A percentile compares a stretch with the other conserved stretches of the same genome.
These are phyloP conservation scores for Lactarius hatsudake DNA, from an alignment of 768 basidiomycete species.

Conservation along the genomic window DNA sequence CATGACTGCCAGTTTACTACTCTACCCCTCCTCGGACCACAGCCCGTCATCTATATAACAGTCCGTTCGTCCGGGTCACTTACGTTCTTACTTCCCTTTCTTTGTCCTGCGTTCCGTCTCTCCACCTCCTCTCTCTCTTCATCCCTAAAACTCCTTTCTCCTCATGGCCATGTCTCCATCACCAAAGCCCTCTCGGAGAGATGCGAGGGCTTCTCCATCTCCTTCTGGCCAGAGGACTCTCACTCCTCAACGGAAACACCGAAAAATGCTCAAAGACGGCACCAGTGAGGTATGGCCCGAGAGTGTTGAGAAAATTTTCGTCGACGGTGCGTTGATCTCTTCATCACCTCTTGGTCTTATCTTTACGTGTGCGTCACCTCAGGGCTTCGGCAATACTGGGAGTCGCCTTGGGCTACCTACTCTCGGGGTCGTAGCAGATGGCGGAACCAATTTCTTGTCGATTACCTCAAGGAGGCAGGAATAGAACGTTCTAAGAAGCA, in stretches of 20 bases:
- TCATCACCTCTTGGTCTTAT: slow-evolving; percentile 4
- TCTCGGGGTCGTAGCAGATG: slow-evolving; percentile 75
- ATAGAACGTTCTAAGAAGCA: slow-evolving; percentile 81
- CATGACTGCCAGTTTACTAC: slow-evolving; percentile 29
- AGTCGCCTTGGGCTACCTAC: slow-evolving; percentile 77
- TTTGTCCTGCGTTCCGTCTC: neutral
- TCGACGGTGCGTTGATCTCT: slow-evolving; percentile 50
- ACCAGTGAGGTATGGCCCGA: slow-evolving; percentile 81
- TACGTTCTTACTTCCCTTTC: slow-evolving; percentile 16
- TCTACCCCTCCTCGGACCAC: slow-evolving; percentile 24
- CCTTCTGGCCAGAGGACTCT: slow-evolving; percentile 39
- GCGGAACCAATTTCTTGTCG: slow-evolving; percentile 85
- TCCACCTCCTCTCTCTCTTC: slow-evolving; percentile 11
- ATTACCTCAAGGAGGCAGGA: slow-evolving; percentile 67
- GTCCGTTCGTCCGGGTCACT: slow-evolving; percentile 19
- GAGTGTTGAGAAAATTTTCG: slow-evolving; percentile 72
- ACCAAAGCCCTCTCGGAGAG: slow-evolving; percentile 32
- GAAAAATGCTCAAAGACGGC: slow-evolving; percentile 83
- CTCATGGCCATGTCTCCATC: slow-evolving; percentile 29
- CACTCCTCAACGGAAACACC: slow-evolving; percentile 78
- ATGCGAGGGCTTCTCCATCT: slow-evolving; percentile 21
- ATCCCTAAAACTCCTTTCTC: slow-evolving; percentile 23
- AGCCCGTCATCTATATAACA: slow-evolving; percentile 27
- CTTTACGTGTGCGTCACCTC: slow-evolving; percentile 16
- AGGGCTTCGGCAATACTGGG: slow-evolving; percentile 79